phyloP scores from a whole-genome alignment of 306 rosid genomes.

The Begonia masoniana region DNA sequence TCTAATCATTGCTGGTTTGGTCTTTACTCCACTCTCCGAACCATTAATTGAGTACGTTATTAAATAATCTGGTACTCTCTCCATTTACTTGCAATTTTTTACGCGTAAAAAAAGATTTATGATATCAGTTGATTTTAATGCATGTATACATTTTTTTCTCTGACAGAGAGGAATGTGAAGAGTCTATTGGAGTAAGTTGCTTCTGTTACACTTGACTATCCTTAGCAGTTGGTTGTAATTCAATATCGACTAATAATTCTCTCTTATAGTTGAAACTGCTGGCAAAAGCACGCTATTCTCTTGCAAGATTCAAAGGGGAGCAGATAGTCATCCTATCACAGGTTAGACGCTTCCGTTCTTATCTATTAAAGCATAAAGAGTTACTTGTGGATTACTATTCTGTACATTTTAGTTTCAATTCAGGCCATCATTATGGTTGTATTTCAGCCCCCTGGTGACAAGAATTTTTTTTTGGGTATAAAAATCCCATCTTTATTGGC shows the following conservation, averaged over 20 bases:
- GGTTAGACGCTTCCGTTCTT: constrained; percentile 38
- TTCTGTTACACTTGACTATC: constrained; percentile 2
- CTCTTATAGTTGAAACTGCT: constrained; percentile 55
- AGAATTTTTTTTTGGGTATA: background rate
- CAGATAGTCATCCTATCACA: constrained; percentile 88
- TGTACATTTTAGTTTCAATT: background rate
- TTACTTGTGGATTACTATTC: background rate
- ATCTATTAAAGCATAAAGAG: constrained; percentile 6
- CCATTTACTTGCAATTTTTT: background rate
- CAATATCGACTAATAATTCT: constrained; percentile 4
- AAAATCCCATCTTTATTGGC: background rate
- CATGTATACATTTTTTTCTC: constrained; percentile 8
- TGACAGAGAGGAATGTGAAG: constrained; percentile 87
- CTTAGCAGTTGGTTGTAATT: background rate
- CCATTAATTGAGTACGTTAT: constrained; percentile 79
- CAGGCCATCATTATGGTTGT: background rate
- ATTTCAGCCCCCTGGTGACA: background rate
- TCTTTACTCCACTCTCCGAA: constrained; percentile 95
- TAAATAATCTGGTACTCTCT: background rate
- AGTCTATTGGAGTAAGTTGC: constrained; percentile 70
- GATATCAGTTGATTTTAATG: background rate
- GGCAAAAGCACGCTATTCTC: constrained; percentile 85
- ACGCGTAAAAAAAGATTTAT: background rate
- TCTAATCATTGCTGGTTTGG: constrained; percentile 87
- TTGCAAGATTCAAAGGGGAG: constrained; percentile 79